phyloP scores from a whole-genome alignment of 208 protist genomes.

The Leishmania tarentolae region DNA sequence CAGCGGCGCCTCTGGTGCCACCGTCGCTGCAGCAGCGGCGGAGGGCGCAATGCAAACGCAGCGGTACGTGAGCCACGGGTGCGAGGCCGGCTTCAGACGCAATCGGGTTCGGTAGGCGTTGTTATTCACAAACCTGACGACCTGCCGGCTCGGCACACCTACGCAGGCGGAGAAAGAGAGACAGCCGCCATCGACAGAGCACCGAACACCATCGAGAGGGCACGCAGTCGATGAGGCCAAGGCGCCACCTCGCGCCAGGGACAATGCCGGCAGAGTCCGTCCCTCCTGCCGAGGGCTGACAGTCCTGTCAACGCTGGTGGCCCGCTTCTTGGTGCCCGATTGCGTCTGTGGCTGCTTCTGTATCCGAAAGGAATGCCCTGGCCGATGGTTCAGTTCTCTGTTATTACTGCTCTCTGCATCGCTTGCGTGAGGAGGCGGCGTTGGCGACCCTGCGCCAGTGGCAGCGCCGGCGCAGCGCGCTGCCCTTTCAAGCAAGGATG shows the following conservation, averaged over 20 bases:
- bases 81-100: conserved; percentile 59
- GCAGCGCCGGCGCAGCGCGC: background rate
- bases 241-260: background rate
- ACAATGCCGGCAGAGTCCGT: background rate
- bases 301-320: background rate
- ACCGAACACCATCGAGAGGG: conserved; percentile 46
- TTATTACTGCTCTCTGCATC: background rate
- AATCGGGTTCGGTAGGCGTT: conserved; percentile 55
- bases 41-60: conserved; percentile 44
- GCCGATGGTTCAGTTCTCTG: background rate
- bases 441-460: background rate
- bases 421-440: background rate
- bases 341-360: background rate
- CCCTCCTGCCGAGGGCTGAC: background rate
- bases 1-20: conserved; percentile 40
- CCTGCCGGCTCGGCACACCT: conserved; percentile 28
- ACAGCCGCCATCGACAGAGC: conserved; percentile 40
- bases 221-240: background rate
- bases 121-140: conserved; percentile 78
- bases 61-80: conserved; percentile 73
- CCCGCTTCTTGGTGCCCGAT: background rate
- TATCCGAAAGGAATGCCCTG: background rate
- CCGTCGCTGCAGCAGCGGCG: background rate
- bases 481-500: conserved; percentile 8
- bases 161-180: conserved; percentile 45